These are phyloP conservation scores for Raffaelea ambrosiae DNA, from an alignment of 2,329 filamentous ascomycete genomes.

Conservation along the genomic window DNA sequence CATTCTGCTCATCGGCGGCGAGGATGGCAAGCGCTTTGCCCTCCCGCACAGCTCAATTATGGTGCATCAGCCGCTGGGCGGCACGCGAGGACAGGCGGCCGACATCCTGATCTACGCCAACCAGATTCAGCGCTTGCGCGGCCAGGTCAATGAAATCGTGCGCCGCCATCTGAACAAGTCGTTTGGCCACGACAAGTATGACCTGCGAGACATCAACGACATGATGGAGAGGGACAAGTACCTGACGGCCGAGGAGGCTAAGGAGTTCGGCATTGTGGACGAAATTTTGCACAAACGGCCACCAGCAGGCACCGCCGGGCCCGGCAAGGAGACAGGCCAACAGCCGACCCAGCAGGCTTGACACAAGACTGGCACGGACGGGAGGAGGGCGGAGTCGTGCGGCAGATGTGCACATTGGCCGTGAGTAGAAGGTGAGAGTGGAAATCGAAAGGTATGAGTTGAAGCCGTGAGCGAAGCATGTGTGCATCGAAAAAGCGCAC, in stretches of 20 bases:
- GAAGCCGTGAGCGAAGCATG: no score
- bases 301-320: conserved; percentile 9
- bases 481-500: no score
- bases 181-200: conserved; percentile 66
- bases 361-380: no score
- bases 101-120: conserved; percentile 97
- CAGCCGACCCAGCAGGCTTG: no score
- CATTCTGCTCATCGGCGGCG: conserved; percentile 77
- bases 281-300: conserved; percentile 67
- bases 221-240: conserved; percentile 98
- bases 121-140: conserved; percentile 81
- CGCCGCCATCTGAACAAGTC: conserved; percentile 73
- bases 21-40: conserved; percentile 75
- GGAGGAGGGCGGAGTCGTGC: no score
- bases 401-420: no score
- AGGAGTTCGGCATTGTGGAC: conserved; percentile 86
- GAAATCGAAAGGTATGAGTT: no score
- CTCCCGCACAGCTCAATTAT: conserved; percentile 93
- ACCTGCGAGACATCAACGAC: conserved; percentile 75
- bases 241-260: conserved; percentile 77
- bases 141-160: conserved; percentile 86
- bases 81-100: conserved; percentile 54
- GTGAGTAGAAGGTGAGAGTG: no score
- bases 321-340: no score
- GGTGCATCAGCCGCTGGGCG: conserved; percentile 90